A percentile compares a stretch with the other conserved stretches of the same genome.
phyloP scores from a whole-genome alignment of 2,329 filamentous ascomycete species.

The Diaporthe longicolla region DNA sequence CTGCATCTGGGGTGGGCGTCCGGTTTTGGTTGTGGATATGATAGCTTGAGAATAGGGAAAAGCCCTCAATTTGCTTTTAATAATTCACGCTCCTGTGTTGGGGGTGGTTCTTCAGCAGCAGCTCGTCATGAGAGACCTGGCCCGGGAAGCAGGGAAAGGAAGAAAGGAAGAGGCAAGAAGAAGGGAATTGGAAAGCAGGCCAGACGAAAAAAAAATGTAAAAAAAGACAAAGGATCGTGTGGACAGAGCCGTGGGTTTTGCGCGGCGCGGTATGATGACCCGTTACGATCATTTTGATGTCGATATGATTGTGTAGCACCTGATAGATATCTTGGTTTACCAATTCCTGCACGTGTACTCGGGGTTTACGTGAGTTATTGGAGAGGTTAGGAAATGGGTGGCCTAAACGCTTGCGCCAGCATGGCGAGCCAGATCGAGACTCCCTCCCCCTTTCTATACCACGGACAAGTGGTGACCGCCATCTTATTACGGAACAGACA shows the following conservation, averaged over 20 bases:
- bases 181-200: not conserved
- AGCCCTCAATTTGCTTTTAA: not conserved
- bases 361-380: too few species aligned
- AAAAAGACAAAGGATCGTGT: not conserved
- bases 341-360: too few species aligned
- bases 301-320: constrained; percentile 26
- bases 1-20: constrained; percentile 3
- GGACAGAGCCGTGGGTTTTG: not conserved
- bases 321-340: not conserved
- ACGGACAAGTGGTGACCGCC: too few species aligned
- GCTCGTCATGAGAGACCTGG: too few species aligned
- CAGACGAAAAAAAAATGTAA: not conserved
- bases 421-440: not conserved
- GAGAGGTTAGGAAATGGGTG: too few species aligned
- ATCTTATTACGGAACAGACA: not conserved
- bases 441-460: not conserved
- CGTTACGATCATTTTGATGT: constrained; percentile 31
- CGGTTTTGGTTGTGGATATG: not conserved
- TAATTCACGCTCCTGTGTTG: not conserved
- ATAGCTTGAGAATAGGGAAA: not conserved
- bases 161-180: not conserved
- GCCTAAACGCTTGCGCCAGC: not conserved
- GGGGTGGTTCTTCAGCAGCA: not conserved
- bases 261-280: constrained; percentile 24
- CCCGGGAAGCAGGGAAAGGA: not conserved